These are phyloP conservation scores for Cylindrotheca closterium DNA, from an alignment of 108 stramenopile species.

Conservation along the genomic window DNA sequence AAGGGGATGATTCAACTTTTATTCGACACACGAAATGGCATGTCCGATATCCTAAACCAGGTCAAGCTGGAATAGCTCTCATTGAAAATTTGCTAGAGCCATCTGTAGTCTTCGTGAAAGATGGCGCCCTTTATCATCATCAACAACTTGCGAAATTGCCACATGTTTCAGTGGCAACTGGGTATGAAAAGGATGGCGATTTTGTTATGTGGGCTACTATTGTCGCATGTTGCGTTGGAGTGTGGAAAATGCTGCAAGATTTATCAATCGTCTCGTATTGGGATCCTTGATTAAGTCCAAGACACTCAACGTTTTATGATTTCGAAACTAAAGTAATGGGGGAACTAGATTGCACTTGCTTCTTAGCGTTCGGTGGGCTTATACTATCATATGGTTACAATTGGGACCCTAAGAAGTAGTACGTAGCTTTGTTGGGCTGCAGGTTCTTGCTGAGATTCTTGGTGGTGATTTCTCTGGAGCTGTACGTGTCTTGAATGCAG, in stretches of 20 bases:
- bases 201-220: slow-evolving; percentile 27
- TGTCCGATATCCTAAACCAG: slow-evolving; percentile 28
- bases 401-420: neutral
- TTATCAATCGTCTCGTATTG: slow-evolving; percentile 19
- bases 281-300: slow-evolving; percentile 14
- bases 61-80: neutral
- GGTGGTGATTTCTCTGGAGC: neutral
- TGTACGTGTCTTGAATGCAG: neutral
- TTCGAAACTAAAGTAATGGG: too few species aligned
- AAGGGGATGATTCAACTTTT: neutral
- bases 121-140: neutral
- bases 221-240: slow-evolving; percentile 14
- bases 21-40: slow-evolving; percentile 17
- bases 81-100: slow-evolving; percentile 10
- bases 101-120: slow-evolving; percentile 1
- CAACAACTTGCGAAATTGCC: neutral
- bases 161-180: slow-evolving; percentile 23
- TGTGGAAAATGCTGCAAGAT: slow-evolving; percentile 16
- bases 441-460: neutral
- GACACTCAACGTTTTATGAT: too few species aligned
- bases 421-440: neutral
- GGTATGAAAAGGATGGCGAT: slow-evolving; percentile 15
- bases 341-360: too few species aligned
- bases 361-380: too few species aligned
- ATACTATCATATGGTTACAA: too few species aligned